phyloP scores from a whole-genome alignment of 768 basidiomycete species.

The Jaapia argillacea region DNA sequence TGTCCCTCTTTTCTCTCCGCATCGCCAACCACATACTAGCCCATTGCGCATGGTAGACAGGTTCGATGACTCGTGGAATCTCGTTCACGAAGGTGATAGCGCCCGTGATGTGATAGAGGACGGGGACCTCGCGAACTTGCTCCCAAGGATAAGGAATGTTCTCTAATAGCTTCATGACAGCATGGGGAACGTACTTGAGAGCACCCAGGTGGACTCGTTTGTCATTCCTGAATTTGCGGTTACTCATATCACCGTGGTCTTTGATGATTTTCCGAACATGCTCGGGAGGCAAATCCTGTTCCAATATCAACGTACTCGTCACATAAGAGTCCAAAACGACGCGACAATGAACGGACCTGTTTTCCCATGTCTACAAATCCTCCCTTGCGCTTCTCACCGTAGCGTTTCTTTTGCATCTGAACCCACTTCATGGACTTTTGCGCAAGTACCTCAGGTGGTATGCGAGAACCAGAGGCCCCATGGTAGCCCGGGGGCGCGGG shows the following conservation, averaged over 20 bases:
- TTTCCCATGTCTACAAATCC: constrained; percentile 91
- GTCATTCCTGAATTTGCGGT: constrained; percentile 97
- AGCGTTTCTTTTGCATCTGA: constrained; percentile 87
- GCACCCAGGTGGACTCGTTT: constrained; percentile 99
- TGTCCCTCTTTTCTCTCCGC: constrained; percentile 96
- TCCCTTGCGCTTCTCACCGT: constrained; percentile 84
- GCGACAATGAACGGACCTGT: constrained; percentile 45
- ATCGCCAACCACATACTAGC: constrained; percentile 99
- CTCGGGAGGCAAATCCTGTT: constrained; percentile 88
- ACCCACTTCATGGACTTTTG: constrained; percentile 96
- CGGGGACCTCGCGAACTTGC: constrained; percentile 98
- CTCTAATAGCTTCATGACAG: constrained; percentile 97
- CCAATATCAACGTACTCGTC: constrained; percentile 12
- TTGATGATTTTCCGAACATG: constrained; percentile 99
- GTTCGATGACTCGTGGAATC: constrained; percentile 93
- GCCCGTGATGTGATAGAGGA: constrained; percentile 97
- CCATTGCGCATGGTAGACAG: constrained; percentile 98
- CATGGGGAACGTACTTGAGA: constrained; percentile 97
- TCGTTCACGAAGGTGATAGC: constrained; percentile 99
- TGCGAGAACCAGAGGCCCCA: constrained; percentile 27
- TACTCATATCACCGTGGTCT: constrained; percentile 99
- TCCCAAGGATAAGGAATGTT: constrained; percentile 98
- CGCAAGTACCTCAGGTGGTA: constrained; percentile 63
- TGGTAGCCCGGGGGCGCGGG: constrained; percentile 11
- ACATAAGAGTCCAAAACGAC: constrained; percentile 1